Base-by-base conservation (phyloP, 805 yeast species). In the Saturnispora dispora region DNA sequence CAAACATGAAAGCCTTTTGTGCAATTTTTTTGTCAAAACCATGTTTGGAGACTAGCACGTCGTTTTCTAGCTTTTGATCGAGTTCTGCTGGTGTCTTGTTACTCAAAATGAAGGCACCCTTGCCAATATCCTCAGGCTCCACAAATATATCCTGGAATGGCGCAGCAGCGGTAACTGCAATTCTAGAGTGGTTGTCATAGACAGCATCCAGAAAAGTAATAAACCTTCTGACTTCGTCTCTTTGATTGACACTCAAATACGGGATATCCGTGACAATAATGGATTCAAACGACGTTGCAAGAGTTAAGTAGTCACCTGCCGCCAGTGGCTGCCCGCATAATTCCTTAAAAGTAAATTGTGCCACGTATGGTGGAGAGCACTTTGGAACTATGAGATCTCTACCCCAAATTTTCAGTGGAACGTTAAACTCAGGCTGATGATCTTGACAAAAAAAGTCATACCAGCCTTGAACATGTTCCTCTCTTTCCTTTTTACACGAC, bases 141-240 rank as follows among this genome's bases (percentile, higher is more conserved):
- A 87, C 95, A 66, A 93, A 90, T 47, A 93, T 76, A 53, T 85
- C 84, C 44, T 81, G 80, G 63, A 89, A 91, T 22, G 88, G 84
- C 9, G 89, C 90, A 1, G 86, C 96, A 0, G 89, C 84, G 0
- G 97, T 88, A 33, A 89, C 91, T 1, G 96, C 96, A 15, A 93
- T 70, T 61, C 89, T 77, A 9, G 95, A 86, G 58, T 88, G 90
- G 50, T 84, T 84, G 66, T 93, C 98, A 65, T 93, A 93, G 4
- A 90, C 95, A 0, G 99, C 97, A 66, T 93, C 99, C 50, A 93
- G 68, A 60, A 93, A 93, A 0, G 96, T 93, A 65, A 93, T 93
- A 63, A 93, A 91, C 59, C 99, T 73, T 62, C 98, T 76, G 23
- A 90, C 88, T 57, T 83, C 77, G 61, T 93, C 97, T 56, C 96